These are phyloP conservation scores for Entophlyctis luteolus DNA, from an alignment of 192 early-diverging fungal genomes.

Conservation along the genomic window DNA sequence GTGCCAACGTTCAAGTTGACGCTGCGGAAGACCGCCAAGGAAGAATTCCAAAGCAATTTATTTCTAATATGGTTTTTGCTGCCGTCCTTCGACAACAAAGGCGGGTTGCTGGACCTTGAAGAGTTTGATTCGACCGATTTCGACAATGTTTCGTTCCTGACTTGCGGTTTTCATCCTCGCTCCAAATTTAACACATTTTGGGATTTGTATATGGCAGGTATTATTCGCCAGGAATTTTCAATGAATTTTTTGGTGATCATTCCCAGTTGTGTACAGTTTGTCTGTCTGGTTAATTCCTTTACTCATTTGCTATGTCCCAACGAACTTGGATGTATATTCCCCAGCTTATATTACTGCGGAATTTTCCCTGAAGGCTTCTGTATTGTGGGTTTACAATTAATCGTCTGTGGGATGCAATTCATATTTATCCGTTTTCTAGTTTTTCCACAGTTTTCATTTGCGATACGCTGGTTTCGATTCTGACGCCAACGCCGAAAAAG, in stretches of 20 bases:
- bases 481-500: not conserved
- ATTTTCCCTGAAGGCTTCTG: too few species aligned
- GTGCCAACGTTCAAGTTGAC: too few species aligned
- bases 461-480: not conserved
- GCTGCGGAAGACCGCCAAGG: not conserved
- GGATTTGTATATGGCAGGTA: slow-evolving; percentile 7
- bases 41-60: not conserved
- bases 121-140: slow-evolving; percentile 14
- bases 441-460: not conserved
- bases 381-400: not conserved
- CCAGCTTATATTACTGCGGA: not conserved
- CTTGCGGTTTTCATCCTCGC: slow-evolving; percentile 12
- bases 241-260: not conserved
- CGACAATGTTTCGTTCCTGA: slow-evolving; percentile 3
- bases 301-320: slow-evolving; percentile 3
- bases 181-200: slow-evolving; percentile 4
- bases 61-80: slow-evolving; percentile 2
- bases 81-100: slow-evolving; percentile 13
- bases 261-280: not conserved
- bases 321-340: not conserved
- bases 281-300: slow-evolving; percentile 19
- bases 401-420: not conserved
- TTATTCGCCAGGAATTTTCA: not conserved
- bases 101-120: not conserved
- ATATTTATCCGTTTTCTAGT: not conserved